A percentile compares a stretch with the other conserved stretches of the same genome.
phyloP scores from a whole-genome alignment of 208 protist species.

The Endotrypanum monterogeii region DNA sequence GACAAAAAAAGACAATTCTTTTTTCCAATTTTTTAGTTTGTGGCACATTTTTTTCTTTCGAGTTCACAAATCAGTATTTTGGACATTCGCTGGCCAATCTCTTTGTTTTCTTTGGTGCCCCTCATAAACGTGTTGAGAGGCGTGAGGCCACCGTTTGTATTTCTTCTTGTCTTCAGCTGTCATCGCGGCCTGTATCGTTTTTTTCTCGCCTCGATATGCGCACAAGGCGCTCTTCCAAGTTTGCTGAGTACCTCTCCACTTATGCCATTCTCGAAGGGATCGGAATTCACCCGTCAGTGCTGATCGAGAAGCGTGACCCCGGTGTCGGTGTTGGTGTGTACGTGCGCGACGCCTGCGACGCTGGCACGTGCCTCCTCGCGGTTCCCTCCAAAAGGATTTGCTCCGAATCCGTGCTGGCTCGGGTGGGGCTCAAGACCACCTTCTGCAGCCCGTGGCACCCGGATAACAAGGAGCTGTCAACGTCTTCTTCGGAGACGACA shows the following conservation, averaged over 20 bases:
- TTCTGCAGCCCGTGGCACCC: constrained; percentile 10
- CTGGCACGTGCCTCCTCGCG: constrained; percentile 73
- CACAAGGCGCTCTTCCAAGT: constrained; percentile 60
- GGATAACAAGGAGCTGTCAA: neutral
- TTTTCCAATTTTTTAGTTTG: too few species aligned
- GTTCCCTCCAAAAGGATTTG: constrained; percentile 70
- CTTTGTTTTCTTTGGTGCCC: neutral
- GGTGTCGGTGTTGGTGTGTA: constrained; percentile 74
- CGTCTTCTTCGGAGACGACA: neutral
- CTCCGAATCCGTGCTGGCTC: constrained; percentile 45
- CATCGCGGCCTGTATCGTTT: neutral
- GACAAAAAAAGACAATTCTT: too few species aligned
- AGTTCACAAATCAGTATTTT: neutral
- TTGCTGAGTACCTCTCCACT: constrained; percentile 87
- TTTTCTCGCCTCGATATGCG: constrained; percentile 17
- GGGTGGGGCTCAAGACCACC: constrained; percentile 42
- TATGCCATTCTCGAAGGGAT: constrained; percentile 83
- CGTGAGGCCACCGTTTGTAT: neutral
- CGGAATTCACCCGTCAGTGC: constrained; percentile 72
- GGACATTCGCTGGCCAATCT: neutral
- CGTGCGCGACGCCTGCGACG: constrained; percentile 84
- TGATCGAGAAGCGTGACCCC: constrained; percentile 85
- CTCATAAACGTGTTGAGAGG: neutral
- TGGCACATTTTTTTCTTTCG: neutral
- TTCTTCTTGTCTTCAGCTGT: neutral